Evolutionary conservation across 2,329 filamentous ascomycete genomes (phyloP), one percentile per base, ranked within the genome.

Genomic region (Pyrenophora seminiperda): DNA sequence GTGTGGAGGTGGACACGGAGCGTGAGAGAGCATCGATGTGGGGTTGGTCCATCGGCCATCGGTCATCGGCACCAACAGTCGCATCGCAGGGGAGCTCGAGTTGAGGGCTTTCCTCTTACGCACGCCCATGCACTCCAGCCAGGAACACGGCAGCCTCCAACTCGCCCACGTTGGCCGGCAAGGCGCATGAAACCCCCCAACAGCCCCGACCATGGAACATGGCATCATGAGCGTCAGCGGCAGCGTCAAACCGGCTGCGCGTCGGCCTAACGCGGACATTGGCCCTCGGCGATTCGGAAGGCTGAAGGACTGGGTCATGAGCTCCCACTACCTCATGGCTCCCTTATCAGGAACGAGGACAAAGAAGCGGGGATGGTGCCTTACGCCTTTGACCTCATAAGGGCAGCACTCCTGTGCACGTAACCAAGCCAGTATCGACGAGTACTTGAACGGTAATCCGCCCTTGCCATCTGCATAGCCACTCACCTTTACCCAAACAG

Each of bases 81-180:
- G 50, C 31, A 15, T 37, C 37, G 33, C 40, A 31, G 34, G 39
- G 31, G 40, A 45, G 56, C 47, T 44, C 42, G 41, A 40, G 46
- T 43, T 50, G 41, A 41, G 54, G 50, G 44, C 45, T 47, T 47
- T n/a, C n/a, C n/a, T n/a, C n/a, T n/a, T 39, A 42, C 41, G 41
- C 45, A 30, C 34, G 15, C 41, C 53, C 50, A 27, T 50, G 47
- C 46, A 47, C 37, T 40, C 24, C 36, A 46, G 40, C 40, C 50
- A 51, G 45, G 41, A 50, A 56, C 62, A 22, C 50, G 27, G 56
- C 61, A 61, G 62, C 65, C 59, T 63, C 63, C 65, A 62, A 59
- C 61, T 57, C 56, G 62, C 62, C 66, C 70, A 72, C 67, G 67
- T 69, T 68, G 51, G 56, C 54, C 54, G 59, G 39, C 58, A 61